These are phyloP conservation scores for Spiraea crenata DNA, from an alignment of 331 rosid species.

Conservation along the genomic window DNA sequence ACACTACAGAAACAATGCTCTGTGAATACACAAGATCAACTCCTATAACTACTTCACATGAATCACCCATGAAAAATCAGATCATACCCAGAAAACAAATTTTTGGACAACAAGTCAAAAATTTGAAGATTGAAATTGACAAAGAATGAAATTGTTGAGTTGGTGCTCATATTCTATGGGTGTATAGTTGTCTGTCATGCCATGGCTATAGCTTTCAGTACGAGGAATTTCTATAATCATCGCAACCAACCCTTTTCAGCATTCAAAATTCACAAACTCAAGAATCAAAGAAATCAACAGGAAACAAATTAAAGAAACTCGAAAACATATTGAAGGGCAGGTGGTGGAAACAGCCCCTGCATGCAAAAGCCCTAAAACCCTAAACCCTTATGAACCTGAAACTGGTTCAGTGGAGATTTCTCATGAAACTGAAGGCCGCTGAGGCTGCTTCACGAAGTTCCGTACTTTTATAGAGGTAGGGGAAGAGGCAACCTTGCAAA, in stretches of 20 bases:
- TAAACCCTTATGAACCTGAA: not conserved
- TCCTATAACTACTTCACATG: constrained; percentile 9
- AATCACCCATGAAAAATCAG: not conserved
- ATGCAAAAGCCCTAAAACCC: too few relatives aligned
- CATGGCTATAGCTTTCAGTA: constrained; percentile 79
- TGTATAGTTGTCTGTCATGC: constrained; percentile 96
- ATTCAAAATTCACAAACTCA: not conserved
- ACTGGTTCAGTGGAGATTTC: not conserved
- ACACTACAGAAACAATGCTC: constrained; percentile 35
- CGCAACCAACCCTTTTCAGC: constrained; percentile 41
- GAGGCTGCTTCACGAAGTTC: not conserved
- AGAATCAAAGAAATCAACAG: not conserved
- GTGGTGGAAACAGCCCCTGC: too few relatives aligned
- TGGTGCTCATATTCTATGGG: constrained; percentile 98
- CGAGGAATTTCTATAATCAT: constrained; percentile 97
- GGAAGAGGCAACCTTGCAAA: not conserved
- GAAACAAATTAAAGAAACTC: too few relatives aligned
- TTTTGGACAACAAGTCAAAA: not conserved
- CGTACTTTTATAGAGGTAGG: constrained; percentile 1
- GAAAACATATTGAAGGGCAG: not conserved
- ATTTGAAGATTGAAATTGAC: too few relatives aligned
- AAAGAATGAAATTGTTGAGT: not conserved
- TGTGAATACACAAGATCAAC: constrained; percentile 23
- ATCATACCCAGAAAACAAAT: too few relatives aligned
- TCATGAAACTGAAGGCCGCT: not conserved